A percentile compares a stretch with the other conserved stretches of the same genome.
Conservation (phyloP, 2,329 filamentous ascomycete species). For the Orbilia oligospora region DNA sequence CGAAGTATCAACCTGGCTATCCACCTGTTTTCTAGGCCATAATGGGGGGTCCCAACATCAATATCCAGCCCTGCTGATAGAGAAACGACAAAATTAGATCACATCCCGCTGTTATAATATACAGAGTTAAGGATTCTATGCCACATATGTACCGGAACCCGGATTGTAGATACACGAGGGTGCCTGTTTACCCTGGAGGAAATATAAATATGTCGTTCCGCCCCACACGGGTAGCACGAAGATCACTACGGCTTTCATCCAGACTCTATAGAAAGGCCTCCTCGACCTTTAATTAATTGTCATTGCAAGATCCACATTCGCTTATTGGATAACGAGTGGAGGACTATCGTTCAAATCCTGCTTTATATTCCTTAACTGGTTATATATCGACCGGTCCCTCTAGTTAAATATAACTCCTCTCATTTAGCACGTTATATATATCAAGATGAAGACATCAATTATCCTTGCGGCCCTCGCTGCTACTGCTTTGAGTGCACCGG, state of each 20-base stretch:
- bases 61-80: background rate
- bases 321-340: slow-evolving; percentile 19
- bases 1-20: background rate
- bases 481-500: slow-evolving; percentile 35
- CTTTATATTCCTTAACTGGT: slow-evolving; percentile 40
- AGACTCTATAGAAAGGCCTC: background rate
- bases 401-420: background rate
- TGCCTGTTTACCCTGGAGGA: background rate
- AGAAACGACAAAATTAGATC: slow-evolving; percentile 8
- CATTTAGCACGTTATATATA: background rate
- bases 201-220: slow-evolving; percentile 30
- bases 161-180: background rate
- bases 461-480: slow-evolving; percentile 39
- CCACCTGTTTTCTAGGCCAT: background rate
- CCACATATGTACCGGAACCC: background rate
- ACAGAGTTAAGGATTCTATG: background rate
- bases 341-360: background rate
- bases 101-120: background rate
- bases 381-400: slow-evolving; percentile 2
- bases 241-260: slow-evolving; percentile 35
- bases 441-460: slow-evolving; percentile 44
- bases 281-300: background rate
- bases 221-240: slow-evolving; percentile 14
- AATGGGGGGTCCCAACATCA: slow-evolving; percentile 2
- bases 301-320: slow-evolving; percentile 24